Base-by-base conservation (phyloP, 768 basidiomycete species). In the Lactarius sp. region DNA sequence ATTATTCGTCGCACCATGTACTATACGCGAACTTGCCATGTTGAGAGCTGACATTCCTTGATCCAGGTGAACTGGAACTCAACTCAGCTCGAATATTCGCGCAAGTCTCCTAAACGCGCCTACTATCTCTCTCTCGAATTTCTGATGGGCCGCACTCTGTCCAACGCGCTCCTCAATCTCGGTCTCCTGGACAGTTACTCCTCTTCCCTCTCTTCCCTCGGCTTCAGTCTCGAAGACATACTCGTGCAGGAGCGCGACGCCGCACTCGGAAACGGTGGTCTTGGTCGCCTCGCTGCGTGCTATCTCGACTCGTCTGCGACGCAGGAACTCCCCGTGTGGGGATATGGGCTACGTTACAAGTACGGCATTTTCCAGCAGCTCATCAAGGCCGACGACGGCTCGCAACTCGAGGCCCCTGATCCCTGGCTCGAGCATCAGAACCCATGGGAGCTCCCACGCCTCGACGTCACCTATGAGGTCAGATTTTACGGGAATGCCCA, bases 51-150 rank as follows among this genome's bases (percentile, higher is more conserved):
- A 41, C 47, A 37, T 61, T 2, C 31, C 33, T 54, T 14, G 56
- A 46, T 60, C 6, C 55, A 88, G 87, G 75, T 89, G 69, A 91
- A 92, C 74, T 94, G 90, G 91, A 94, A 92, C 68, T 83, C 85
- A 47, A 94, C 91, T 7, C 87, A 92, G 70, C 72, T 88, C 62
- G 77, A 84, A 59, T 83, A 87, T 74, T 88, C 88, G 54, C 86
- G 90, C 71, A 94, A 91, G 73, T 79, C 84, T 42, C 92, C 92
- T 31, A 94, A 95, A 70, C 81, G 92, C 64, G 92, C 92, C 13
- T 98, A 98, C 79, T 99, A 98, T 75, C 84, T 98, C 64, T 96
- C 93, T 47, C 84, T 98, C 59, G 96, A 97, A 75, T 97, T 94
- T 75, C 76, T 94, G 69, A 90, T 92, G 87, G 86, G 90, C 50